phyloP scores from a whole-genome alignment of 2,329 filamentous ascomycete genomes.

The Fusarium dimerum region DNA sequence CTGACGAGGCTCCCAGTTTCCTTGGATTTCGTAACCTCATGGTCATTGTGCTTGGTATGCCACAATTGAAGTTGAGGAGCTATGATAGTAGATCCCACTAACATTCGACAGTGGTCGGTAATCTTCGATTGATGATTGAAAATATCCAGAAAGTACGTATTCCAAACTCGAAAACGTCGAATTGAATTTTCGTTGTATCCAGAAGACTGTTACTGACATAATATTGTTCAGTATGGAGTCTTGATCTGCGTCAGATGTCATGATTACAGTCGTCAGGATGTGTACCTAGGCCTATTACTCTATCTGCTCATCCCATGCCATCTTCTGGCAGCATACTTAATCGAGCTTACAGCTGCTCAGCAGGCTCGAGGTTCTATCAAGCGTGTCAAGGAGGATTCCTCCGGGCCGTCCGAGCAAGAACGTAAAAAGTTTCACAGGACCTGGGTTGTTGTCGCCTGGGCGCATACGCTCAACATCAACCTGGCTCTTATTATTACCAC shows the following conservation, averaged over 20 bases:
- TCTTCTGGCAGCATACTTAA: constrained; percentile 84
- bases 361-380: constrained; percentile 72
- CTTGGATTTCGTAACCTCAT: constrained; percentile 94
- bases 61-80: constrained; percentile 13
- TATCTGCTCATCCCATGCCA: constrained; percentile 90
- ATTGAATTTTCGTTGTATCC: neutral
- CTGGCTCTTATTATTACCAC: constrained; percentile 80
- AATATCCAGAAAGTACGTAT: constrained; percentile 83
- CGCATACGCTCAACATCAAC: constrained; percentile 82
- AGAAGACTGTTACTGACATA: constrained; percentile 8
- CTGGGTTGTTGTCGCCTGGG: constrained; percentile 79
- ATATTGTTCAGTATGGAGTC: constrained; percentile 77
- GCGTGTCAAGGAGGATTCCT: constrained; percentile 51
- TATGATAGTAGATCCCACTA: constrained; percentile 13
- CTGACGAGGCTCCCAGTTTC: constrained; percentile 75
- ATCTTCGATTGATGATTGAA: constrained; percentile 91
- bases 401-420: constrained; percentile 55
- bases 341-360: constrained; percentile 80
- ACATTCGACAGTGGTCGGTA: constrained; percentile 72
- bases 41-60: constrained; percentile 83
- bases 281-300: constrained; percentile 73
- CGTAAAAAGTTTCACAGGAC: constrained; percentile 68
- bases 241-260: constrained; percentile 90
- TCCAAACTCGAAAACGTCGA: too few relatives aligned
- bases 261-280: constrained; percentile 78